phyloP scores from a whole-genome alignment of 2,329 filamentous ascomycete genomes.

The Podosphaera xanthii region DNA sequence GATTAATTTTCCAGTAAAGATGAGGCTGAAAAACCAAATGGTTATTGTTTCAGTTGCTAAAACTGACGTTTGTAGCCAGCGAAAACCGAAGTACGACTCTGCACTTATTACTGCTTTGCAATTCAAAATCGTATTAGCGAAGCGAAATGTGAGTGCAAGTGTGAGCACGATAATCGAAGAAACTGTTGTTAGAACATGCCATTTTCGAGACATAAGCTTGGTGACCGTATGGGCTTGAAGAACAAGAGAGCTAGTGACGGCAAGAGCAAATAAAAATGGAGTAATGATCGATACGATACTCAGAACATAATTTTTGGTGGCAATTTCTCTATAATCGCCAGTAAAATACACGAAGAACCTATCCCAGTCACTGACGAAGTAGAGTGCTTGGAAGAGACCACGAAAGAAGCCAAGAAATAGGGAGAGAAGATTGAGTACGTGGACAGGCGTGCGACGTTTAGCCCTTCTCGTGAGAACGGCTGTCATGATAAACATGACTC shows the following conservation, averaged over 20 bases:
- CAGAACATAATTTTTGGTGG: conserved; percentile 20
- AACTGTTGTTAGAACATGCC: conserved; percentile 23
- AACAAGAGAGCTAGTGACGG: conserved; percentile 34
- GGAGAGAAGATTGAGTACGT: conserved; percentile 33
- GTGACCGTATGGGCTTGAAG: conserved; percentile 42
- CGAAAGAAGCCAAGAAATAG: conserved; percentile 31
- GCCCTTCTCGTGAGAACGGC: conserved; percentile 32
- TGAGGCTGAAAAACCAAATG: conserved; percentile 36
- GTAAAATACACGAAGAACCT: conserved; percentile 27
- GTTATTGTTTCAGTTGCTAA: conserved; percentile 28
- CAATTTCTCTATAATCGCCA: conserved; percentile 23
- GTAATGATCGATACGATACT: conserved; percentile 26
- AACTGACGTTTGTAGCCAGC: conserved; percentile 8
- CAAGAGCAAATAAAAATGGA: conserved; percentile 27
- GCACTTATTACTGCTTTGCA: conserved; percentile 7
- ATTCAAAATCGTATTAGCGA: conserved; percentile 27
- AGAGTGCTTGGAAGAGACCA: conserved; percentile 24
- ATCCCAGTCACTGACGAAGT: conserved; percentile 27
- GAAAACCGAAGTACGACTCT: conserved; percentile 8
- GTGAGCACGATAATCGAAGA: conserved; percentile 26
- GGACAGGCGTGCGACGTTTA: conserved; percentile 34
- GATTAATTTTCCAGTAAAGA: conserved; percentile 38
- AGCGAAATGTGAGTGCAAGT: conserved; percentile 28
- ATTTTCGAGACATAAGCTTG: conserved; percentile 19
- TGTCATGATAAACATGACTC: conserved; percentile 32